Conservation (phyloP, 1,284 basidiomycete genomes). For the Coniophora puteana region DNA sequence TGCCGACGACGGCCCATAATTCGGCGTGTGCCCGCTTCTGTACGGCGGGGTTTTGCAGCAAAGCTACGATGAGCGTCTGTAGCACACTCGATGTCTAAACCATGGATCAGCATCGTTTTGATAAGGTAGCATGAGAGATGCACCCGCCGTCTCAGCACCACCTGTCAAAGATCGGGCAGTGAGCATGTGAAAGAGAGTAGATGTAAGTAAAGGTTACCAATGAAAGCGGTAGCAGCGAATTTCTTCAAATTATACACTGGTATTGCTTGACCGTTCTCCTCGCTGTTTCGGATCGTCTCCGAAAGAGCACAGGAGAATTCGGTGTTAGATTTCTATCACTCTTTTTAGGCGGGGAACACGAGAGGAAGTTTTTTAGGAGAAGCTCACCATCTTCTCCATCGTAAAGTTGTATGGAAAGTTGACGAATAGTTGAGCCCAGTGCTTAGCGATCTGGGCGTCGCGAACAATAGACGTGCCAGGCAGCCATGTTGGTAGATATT, state of each 20-base stretch:
- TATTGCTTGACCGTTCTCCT: not conserved
- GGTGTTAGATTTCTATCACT: not conserved
- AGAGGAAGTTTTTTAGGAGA: not conserved
- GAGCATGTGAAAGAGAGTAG: not conserved
- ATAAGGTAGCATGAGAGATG: not conserved
- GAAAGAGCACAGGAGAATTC: not conserved
- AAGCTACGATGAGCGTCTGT: conserved; percentile 28
- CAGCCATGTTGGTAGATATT: not conserved
- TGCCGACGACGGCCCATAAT: conserved; percentile 14
- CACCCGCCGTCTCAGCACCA: not conserved
- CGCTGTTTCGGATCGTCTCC: too few relatives aligned
- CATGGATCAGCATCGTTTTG: conserved; percentile 15
- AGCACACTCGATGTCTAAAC: conserved; percentile 28
- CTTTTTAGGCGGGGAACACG: not conserved
- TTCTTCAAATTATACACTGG: not conserved
- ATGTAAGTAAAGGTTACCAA: not conserved
- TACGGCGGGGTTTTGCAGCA: conserved; percentile 14
- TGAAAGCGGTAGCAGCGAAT: not conserved
- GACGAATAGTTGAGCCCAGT: not conserved
- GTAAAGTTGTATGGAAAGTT: not conserved
- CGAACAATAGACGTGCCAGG: not conserved
- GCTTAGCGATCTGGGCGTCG: not conserved
- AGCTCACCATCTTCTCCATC: not conserved
- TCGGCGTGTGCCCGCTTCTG: conserved; percentile 15
- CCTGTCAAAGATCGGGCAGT: not conserved